Evolutionary conservation across 2,329 filamentous ascomycete species (phyloP).

Genomic region (Calonectria multiphialidica): DNA sequence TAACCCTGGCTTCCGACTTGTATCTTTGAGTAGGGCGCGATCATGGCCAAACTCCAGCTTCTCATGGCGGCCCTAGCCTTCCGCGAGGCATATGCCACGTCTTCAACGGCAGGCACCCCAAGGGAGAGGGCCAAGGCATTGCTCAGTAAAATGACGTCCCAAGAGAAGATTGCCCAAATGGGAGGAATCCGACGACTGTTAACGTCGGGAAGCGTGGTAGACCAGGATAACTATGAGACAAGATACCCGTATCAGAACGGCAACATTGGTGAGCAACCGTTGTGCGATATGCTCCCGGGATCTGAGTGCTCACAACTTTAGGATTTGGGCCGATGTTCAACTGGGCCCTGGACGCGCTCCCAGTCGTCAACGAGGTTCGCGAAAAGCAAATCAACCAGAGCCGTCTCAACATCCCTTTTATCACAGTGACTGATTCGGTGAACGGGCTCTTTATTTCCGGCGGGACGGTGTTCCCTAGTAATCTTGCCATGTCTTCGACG

Average conservation of each 20-base stretch:
- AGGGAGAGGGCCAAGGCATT: constrained; percentile 27
- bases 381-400: constrained; percentile 29
- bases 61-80: constrained; percentile 19
- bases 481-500: constrained; percentile 44
- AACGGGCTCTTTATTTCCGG: constrained; percentile 46
- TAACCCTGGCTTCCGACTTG: not conserved
- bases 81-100: not conserved
- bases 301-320: constrained; percentile 13
- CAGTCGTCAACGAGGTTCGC: constrained; percentile 41
- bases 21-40: not conserved
- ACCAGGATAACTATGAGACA: constrained; percentile 33
- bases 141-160: constrained; percentile 33
- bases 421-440: constrained; percentile 38
- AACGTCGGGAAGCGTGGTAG: constrained; percentile 21
- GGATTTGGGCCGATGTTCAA: constrained; percentile 46
- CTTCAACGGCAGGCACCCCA: constrained; percentile 23
- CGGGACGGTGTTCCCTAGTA: constrained; percentile 48
- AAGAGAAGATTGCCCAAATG: constrained; percentile 37
- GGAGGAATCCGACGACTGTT: constrained; percentile 32
- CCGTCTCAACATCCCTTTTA: constrained; percentile 34
- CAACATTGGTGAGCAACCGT: constrained; percentile 28
- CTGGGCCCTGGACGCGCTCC: constrained; percentile 43
- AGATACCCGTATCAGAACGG: constrained; percentile 31
- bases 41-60: constrained; percentile 29
- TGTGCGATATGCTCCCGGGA: not conserved